Conservation (phyloP, 2,329 filamentous ascomycete species). For the Periconia sp. region DNA sequence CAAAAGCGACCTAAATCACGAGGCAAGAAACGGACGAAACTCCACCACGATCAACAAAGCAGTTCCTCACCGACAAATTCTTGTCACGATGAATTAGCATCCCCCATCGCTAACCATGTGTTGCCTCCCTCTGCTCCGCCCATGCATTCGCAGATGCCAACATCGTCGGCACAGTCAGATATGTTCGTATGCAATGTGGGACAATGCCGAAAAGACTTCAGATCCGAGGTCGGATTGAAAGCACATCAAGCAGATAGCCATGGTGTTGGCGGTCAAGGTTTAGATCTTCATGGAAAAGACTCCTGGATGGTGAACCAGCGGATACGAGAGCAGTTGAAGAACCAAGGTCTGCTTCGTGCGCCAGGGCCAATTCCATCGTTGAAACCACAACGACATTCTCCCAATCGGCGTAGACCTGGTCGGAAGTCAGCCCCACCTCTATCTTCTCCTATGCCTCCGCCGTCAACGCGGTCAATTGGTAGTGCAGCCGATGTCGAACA, state of each 20-base stretch:
- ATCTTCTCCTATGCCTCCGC: not conserved
- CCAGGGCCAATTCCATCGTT: conserved; percentile 3
- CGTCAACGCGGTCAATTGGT: conserved; percentile 4
- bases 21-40: too few species aligned
- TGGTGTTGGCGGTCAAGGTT: conserved; percentile 23
- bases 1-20: too few species aligned
- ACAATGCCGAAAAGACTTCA: conserved; percentile 12
- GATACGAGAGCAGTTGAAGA: conserved; percentile 19
- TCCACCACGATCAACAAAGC: too few species aligned
- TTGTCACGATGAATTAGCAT: too few species aligned
- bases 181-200: not conserved
- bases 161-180: too few species aligned
- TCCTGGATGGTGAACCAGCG: conserved; percentile 28
- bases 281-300: conserved; percentile 27
- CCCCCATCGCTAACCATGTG: too few species aligned
- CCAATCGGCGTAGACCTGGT: conserved; percentile 1
- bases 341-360: conserved; percentile 15
- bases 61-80: too few species aligned
- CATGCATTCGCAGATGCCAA: too few species aligned
- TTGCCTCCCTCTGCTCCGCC: too few species aligned
- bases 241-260: conserved; percentile 29
- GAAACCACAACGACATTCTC: conserved; percentile 1
- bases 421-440: not conserved
- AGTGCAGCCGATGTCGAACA: conserved; percentile 32
- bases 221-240: conserved; percentile 25